Conservation (phyloP, 106 monocot genomes). For the Gastrodia elata region DNA sequence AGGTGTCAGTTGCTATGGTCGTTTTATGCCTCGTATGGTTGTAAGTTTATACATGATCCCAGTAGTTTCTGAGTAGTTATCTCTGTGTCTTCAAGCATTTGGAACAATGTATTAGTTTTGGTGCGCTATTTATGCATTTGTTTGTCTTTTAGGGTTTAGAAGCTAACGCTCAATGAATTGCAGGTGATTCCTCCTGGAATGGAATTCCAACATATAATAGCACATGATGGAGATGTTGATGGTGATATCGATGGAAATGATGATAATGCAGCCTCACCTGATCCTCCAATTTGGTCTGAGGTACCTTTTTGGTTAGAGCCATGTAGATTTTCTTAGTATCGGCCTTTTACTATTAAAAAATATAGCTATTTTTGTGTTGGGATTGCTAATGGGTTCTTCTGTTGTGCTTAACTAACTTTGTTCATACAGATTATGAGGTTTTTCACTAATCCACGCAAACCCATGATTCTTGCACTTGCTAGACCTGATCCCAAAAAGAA, state of each 20-base stretch:
- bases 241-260: constrained; percentile 61
- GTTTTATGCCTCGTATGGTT: constrained; percentile 87
- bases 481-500: constrained; percentile 97
- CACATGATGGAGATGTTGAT: constrained; percentile 56
- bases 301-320: constrained; percentile 17
- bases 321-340: background rate
- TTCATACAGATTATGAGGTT: constrained; percentile 84
- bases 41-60: constrained; percentile 47
- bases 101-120: background rate
- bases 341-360: background rate
- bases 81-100: background rate
- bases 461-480: constrained; percentile 98
- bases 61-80: background rate
- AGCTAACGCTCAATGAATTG: background rate
- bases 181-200: constrained; percentile 95
- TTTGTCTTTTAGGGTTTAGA: background rate
- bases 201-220: constrained; percentile 74
- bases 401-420: background rate
- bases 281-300: constrained; percentile 93
- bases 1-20: constrained; percentile 88
- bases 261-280: constrained; percentile 54
- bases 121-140: background rate
- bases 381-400: background rate
- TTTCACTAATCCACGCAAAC: constrained; percentile 92
- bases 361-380: background rate